These are phyloP conservation scores for Candida sp. DNA, from an alignment of 1,139 yeast genomes.

Conservation along the genomic window DNA sequence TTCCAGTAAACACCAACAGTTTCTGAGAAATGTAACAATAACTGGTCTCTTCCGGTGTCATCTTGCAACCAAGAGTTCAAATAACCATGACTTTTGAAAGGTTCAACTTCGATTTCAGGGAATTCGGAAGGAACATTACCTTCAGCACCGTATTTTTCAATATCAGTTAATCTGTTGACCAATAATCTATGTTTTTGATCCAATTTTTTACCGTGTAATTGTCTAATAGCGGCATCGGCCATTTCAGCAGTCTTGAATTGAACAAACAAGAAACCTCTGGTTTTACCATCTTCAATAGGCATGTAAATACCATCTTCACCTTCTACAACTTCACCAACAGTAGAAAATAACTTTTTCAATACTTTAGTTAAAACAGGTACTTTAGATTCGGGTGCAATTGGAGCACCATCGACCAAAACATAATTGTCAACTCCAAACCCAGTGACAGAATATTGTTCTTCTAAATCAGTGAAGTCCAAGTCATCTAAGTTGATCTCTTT, in stretches of 20 bases:
- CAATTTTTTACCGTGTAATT: conserved; percentile 83
- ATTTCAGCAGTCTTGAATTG: conserved; percentile 68
- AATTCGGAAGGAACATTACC: conserved; percentile 65
- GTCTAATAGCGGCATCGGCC: conserved; percentile 79
- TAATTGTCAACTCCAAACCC: conserved; percentile 65
- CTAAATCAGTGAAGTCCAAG: conserved; percentile 86
- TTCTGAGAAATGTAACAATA: conserved; percentile 75
- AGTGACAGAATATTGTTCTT: conserved; percentile 67
- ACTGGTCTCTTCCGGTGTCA: conserved; percentile 87
- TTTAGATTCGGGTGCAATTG: conserved; percentile 89
- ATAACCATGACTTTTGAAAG: conserved; percentile 73
- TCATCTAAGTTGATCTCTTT: conserved; percentile 48
- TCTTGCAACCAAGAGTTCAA: conserved; percentile 92
- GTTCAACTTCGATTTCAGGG: conserved; percentile 67
- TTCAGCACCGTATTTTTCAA: conserved; percentile 75
- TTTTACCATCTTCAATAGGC: conserved; percentile 79
- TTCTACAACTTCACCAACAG: conserved; percentile 64
- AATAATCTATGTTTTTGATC: conserved; percentile 91
- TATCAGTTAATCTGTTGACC: conserved; percentile 80
- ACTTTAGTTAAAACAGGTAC: conserved; percentile 84
- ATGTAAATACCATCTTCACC: conserved; percentile 71
- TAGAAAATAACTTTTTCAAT: conserved; percentile 71
- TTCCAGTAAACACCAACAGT: conserved; percentile 88
- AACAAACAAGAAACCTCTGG: conserved; percentile 86
- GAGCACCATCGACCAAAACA: conserved; percentile 93